Conservation (phyloP, 1,284 basidiomycete genomes). For the Rhodotorula sp. region DNA sequence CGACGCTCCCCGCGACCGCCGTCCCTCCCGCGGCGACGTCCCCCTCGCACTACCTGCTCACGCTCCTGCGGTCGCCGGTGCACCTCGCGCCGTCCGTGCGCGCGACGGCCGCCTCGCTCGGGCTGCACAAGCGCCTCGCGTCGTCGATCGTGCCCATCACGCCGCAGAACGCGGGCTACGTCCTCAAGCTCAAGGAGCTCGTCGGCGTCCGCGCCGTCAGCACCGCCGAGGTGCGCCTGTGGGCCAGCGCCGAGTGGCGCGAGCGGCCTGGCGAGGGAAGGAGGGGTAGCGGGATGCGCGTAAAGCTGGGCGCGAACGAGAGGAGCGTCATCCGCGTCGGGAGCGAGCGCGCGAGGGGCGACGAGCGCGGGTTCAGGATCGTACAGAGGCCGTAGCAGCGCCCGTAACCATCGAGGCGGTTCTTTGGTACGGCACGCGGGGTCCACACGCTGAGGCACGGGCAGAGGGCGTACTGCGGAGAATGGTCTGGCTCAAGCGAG, state of each 20-base stretch:
- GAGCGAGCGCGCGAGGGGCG: conserved; percentile 37
- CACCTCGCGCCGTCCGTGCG: conserved; percentile 21
- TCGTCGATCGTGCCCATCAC: conserved; percentile 39
- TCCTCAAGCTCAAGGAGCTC: conserved; percentile 37
- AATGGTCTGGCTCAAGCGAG: no score
- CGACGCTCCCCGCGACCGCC: neutral
- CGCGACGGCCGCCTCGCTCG: conserved; percentile 25
- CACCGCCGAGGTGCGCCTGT: neutral
- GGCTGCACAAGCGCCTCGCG: conserved; percentile 37
- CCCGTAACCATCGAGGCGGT: neutral
- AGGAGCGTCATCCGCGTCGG: conserved; percentile 34
- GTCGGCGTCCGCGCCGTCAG: conserved; percentile 26
- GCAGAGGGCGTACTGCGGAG: no score
- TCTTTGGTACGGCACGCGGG: neutral
- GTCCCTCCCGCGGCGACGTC: neutral
- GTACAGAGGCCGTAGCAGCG: neutral
- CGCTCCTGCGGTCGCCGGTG: conserved; percentile 36
- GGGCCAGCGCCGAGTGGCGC: conserved; percentile 20
- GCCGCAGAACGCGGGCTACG: conserved; percentile 23
- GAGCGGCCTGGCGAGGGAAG: conserved; percentile 29
- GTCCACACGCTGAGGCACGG: no score
- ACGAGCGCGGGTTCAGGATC: conserved; percentile 41
- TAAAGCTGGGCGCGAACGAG: neutral
- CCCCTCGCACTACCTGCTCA: conserved; percentile 38
- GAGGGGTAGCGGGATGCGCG: conserved; percentile 31